Evolutionary conservation across 371 early-diverging fungal genomes (phyloP), one percentile per base, ranked within the genome.

Genomic region (Syncephalis plumigaleata): DNA sequence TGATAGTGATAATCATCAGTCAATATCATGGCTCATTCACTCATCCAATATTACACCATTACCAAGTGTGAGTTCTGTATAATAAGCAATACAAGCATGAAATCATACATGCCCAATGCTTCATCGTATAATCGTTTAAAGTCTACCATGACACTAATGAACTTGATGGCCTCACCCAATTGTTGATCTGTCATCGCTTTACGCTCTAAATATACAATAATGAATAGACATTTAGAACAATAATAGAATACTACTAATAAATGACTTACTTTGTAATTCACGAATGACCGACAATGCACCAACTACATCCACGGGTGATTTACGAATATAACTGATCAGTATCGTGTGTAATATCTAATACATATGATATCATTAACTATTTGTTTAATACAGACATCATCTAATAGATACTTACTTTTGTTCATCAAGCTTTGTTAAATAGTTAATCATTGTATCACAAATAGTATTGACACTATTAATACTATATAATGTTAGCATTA

Each of bases 21-120:
- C 31, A 2, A 1, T 44, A 22, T 47, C 1, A 36, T 38, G 1
- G 9, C n/a, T 17, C 9, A 39, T 45, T 31, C 11, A 11, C 5
- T 17, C 7, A 47, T 13, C 17, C 9, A 9, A 36, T 56, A 58
- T 60, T 64, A 75, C 89, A 31, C 11, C 4, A 4, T 31, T 31
- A 31, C 31, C 31, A 31, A 31, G 52, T 94, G 91, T 16, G 90
- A 84, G 55, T 85, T 84, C 58, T 93, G 92, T 13, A 93, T 95
- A 17, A 94, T 91, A 81, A 90, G 78, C 31, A 94, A 58, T 7
- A 89, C 91, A 46, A 96, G 66, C 13, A 75, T 63, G 56, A 94
- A 85, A 53, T 96, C 89, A 54, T 96, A 96, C 77, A 89, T 77
- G 18, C 91, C 92, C 51, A 96, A 64, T 1, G 94, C 94, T 2